Conservation (phyloP, 257 asterid genomes). For the Osmanthus fragrans region DNA sequence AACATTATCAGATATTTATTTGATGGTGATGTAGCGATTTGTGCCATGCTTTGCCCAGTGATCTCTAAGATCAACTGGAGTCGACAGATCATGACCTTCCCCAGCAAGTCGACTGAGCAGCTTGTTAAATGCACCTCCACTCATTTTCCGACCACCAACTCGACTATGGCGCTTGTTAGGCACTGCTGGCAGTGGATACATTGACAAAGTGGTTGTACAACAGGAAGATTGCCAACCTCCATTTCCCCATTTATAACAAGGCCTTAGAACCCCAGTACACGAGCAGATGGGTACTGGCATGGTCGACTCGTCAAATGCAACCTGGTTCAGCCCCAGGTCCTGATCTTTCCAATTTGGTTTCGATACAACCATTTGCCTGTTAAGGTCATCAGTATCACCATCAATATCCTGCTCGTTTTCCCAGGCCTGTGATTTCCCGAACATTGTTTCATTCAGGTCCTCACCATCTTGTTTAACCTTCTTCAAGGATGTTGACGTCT, state of each 20-base stretch:
- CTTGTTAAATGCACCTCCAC: constrained; percentile 91
- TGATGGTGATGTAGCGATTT: constrained; percentile 94
- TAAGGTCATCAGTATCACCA: constrained; percentile 30
- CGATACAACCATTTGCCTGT: constrained; percentile 31
- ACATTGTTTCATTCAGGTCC: constrained; percentile 49
- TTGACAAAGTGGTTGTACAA: constrained; percentile 80
- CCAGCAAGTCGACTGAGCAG: constrained; percentile 87
- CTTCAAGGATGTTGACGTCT: constrained; percentile 53
- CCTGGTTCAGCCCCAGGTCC: constrained; percentile 86
- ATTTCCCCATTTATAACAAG: constrained; percentile 98
- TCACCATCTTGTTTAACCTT: constrained; percentile 60
- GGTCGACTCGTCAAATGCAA: constrained; percentile 81
- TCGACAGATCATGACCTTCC: constrained; percentile 80
- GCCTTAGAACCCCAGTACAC: constrained; percentile 79
- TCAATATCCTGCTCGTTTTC: constrained; percentile 40
- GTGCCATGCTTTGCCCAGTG: constrained; percentile 99
- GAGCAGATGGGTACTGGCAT: constrained; percentile 97
- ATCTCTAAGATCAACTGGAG: constrained; percentile 81
- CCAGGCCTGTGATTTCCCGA: constrained; percentile 48
- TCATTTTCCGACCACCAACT: constrained; percentile 96
- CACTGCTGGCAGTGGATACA: constrained; percentile 89
- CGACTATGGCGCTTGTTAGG: constrained; percentile 94
- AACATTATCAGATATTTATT: constrained; percentile 27
- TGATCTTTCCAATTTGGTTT: constrained; percentile 93
- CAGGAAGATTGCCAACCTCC: constrained; percentile 99